These are phyloP conservation scores for Stramenopiles sp. DNA, from an alignment of 352 stramenopile genomes.

Conservation along the genomic window DNA sequence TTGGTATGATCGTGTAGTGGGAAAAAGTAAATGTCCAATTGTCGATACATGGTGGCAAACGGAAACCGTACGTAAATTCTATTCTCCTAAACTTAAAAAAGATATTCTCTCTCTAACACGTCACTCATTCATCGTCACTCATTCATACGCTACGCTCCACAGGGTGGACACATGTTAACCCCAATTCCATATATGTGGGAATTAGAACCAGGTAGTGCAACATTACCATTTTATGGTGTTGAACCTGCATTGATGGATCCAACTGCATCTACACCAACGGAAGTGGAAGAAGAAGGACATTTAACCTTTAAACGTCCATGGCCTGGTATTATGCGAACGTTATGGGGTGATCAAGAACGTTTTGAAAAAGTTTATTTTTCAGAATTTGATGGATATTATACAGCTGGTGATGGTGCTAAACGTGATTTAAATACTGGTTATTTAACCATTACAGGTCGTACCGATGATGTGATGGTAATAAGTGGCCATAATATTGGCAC, in stretches of 20 bases:
- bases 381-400: constrained; percentile 58
- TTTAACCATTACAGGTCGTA: constrained; percentile 64
- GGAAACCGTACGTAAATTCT: constrained; percentile 15
- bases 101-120: no score
- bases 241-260: constrained; percentile 21
- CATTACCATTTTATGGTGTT: constrained; percentile 20
- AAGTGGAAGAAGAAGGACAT: constrained; percentile 12
- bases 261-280: constrained; percentile 6
- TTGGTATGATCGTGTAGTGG: constrained; percentile 23
- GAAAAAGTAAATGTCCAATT: constrained; percentile 16
- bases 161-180: no score
- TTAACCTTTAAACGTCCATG: constrained; percentile 16
- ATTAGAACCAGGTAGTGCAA: constrained; percentile 22
- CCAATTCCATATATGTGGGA: no score
- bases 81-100: no score
- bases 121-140: no score
- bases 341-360: constrained; percentile 57
- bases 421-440: constrained; percentile 67
- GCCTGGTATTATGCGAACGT: constrained; percentile 33
- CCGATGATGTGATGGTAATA: constrained; percentile 71
- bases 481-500: constrained; percentile 57
- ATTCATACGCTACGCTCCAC: no score
- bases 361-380: constrained; percentile 54
- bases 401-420: constrained; percentile 55
- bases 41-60: constrained; percentile 25